Percentiles rank a stretch among this genome's conserved stretches.
These are phyloP conservation scores for Zygotorulaspora mrakii DNA, from an alignment of 1,139 yeast species.

Conservation along the genomic window DNA sequence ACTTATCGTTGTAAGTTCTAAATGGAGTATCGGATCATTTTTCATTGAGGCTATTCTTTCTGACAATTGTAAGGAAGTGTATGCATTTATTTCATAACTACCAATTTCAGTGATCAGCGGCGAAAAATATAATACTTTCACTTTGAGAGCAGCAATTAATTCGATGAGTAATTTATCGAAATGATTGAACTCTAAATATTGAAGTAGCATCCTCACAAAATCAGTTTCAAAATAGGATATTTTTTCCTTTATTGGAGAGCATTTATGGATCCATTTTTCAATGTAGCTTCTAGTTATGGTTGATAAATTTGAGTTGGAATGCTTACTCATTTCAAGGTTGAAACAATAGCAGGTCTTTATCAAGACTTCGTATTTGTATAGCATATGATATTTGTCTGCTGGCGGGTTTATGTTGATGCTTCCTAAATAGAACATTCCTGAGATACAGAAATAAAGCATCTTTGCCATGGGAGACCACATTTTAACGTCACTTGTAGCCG, in stretches of 20 bases:
- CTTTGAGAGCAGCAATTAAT: conserved; percentile 19
- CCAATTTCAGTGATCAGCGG: conserved; percentile 13
- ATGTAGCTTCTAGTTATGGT: conserved; percentile 32
- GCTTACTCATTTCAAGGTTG: conserved; percentile 34
- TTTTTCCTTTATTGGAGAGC: conserved; percentile 10
- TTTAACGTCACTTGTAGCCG: conserved; percentile 8
- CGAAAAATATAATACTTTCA: conserved; percentile 12
- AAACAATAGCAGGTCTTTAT: conserved; percentile 36
- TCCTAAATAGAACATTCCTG: conserved; percentile 23
- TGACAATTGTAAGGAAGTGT: conserved; percentile 19
- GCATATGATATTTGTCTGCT: conserved; percentile 23
- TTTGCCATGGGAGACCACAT: conserved; percentile 22
- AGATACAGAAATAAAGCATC: conserved; percentile 25
- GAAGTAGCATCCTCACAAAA: conserved; percentile 37
- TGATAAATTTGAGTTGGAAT: conserved; percentile 29
- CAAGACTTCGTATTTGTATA: conserved; percentile 31
- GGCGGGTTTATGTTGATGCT: conserved; percentile 19
- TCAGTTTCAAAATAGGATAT: conserved; percentile 37
- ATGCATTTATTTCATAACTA: conserved; percentile 17
- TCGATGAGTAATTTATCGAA: conserved; percentile 36
- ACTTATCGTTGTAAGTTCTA: conserved; percentile 11
- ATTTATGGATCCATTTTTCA: conserved; percentile 31
- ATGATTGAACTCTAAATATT: conserved; percentile 41
- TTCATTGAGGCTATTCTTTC: conserved; percentile 7
- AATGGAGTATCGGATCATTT: conserved; percentile 1